phyloP scores from a whole-genome alignment of 2,329 filamentous ascomycete species.

The Rosellinia necatrix region DNA sequence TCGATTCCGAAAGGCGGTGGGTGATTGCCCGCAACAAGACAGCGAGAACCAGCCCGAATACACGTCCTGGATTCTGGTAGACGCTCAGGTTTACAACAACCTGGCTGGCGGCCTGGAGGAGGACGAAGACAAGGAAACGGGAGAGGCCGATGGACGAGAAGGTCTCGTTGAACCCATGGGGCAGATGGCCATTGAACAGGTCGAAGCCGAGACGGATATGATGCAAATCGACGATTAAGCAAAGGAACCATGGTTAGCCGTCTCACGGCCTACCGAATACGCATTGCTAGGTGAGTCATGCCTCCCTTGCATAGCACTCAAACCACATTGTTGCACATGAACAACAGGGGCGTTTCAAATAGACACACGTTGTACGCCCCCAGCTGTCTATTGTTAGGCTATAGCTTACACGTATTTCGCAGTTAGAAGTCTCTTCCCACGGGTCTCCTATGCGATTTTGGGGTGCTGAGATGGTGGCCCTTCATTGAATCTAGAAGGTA shows the following conservation, averaged over 20 bases:
- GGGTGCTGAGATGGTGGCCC: no score
- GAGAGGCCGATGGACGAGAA: background rate
- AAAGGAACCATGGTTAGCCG: background rate
- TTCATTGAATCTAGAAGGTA: no score
- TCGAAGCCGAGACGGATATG: background rate
- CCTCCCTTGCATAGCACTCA: no score
- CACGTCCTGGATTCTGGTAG: slow-evolving; percentile 12
- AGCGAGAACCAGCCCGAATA: background rate
- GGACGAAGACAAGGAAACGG: background rate
- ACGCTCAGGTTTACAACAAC: slow-evolving; percentile 2
- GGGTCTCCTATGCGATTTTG: no score
- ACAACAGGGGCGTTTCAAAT: no score
- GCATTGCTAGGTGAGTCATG: no score
- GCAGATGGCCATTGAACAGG: background rate
- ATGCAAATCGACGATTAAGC: background rate
- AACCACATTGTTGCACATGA: no score
- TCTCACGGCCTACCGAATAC: no score
- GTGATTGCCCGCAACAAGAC: slow-evolving; percentile 7
- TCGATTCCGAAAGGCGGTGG: slow-evolving; percentile 3
- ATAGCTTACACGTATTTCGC: no score
- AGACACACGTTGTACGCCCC: no score
- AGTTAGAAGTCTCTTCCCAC: no score
- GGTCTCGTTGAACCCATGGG: background rate
- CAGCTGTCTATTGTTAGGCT: no score
- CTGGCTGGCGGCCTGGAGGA: slow-evolving; percentile 8